Percentiles rank a stretch among this genome's conserved stretches.
Conservation (phyloP, 2,329 filamentous ascomycete species). For the Fusarium austroafricanum region DNA sequence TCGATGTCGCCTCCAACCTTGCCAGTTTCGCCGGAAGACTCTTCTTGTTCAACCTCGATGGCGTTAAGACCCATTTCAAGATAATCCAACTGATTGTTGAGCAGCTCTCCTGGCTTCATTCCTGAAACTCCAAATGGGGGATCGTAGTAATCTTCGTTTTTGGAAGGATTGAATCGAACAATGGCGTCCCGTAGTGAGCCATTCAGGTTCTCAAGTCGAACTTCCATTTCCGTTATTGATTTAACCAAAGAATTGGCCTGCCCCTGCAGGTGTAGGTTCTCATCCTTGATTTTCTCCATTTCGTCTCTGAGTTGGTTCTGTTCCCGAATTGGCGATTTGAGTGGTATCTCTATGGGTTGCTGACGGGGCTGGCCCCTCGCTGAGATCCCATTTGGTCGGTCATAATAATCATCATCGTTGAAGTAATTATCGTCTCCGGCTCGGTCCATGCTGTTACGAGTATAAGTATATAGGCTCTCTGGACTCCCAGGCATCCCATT, state of each 20-base stretch:
- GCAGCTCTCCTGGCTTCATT: slow-evolving; percentile 58
- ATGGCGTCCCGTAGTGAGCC: slow-evolving; percentile 74
- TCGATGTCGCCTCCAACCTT: slow-evolving; percentile 61
- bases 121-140: slow-evolving; percentile 53
- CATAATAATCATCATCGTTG: slow-evolving; percentile 79
- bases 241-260: slow-evolving; percentile 53
- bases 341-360: slow-evolving; percentile 66
- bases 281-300: slow-evolving; percentile 58
- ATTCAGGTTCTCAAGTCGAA: slow-evolving; percentile 75
- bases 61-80: slow-evolving; percentile 73
- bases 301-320: slow-evolving; percentile 64
- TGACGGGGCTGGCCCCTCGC: slow-evolving; percentile 50
- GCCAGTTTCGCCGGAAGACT: slow-evolving; percentile 48
- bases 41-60: slow-evolving; percentile 69
- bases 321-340: slow-evolving; percentile 67
- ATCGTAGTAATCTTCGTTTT: slow-evolving; percentile 59
- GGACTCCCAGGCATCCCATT: slow-evolving; percentile 78
- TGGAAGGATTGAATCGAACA: slow-evolving; percentile 69
- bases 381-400: slow-evolving; percentile 66
- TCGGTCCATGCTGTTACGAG: slow-evolving; percentile 68
- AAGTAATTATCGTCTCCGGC: slow-evolving; percentile 72
- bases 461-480: slow-evolving; percentile 79
- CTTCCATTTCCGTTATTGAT: slow-evolving; percentile 71
- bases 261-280: slow-evolving; percentile 55
- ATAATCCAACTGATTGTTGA: slow-evolving; percentile 74